Conservation (phyloP, 805 yeast genomes). For the Tetrapisispora arboricola region DNA sequence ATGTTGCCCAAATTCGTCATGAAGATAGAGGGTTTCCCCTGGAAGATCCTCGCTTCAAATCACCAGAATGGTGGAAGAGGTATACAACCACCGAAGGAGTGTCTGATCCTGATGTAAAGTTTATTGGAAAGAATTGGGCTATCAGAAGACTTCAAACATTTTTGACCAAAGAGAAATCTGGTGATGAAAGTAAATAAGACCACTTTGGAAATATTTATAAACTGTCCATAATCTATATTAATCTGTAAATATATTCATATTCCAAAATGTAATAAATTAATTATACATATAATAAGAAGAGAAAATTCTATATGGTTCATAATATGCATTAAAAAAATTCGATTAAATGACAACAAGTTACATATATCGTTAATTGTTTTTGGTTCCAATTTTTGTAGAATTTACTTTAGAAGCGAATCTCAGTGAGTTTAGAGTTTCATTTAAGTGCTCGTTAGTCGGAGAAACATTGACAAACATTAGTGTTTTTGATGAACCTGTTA, state of each 20-base stretch:
- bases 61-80: slow-evolving; percentile 65
- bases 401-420: slow-evolving; percentile 84
- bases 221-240: too few relatives aligned
- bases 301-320: neutral
- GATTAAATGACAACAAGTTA: too few relatives aligned
- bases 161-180: slow-evolving; percentile 8
- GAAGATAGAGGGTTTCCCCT: slow-evolving; percentile 34
- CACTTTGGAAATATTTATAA: neutral
- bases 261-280: neutral
- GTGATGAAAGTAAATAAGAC: neutral
- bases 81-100: slow-evolving; percentile 56
- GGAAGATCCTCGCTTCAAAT: slow-evolving; percentile 61
- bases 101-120: slow-evolving; percentile 57
- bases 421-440: slow-evolving; percentile 75
- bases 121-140: slow-evolving; percentile 80
- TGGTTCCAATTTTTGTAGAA: slow-evolving; percentile 33
- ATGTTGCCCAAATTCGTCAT: slow-evolving; percentile 42
- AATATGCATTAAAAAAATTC: too few relatives aligned
- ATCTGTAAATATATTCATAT: neutral
- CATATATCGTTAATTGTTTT: slow-evolving; percentile 1
- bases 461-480: slow-evolving; percentile 88
- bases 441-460: slow-evolving; percentile 48
- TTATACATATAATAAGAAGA: neutral
- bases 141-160: slow-evolving; percentile 53
- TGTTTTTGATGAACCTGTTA: slow-evolving; percentile 80